Conservation (phyloP, 2,329 filamentous ascomycete species). For the Colletotrichum falcatum region DNA sequence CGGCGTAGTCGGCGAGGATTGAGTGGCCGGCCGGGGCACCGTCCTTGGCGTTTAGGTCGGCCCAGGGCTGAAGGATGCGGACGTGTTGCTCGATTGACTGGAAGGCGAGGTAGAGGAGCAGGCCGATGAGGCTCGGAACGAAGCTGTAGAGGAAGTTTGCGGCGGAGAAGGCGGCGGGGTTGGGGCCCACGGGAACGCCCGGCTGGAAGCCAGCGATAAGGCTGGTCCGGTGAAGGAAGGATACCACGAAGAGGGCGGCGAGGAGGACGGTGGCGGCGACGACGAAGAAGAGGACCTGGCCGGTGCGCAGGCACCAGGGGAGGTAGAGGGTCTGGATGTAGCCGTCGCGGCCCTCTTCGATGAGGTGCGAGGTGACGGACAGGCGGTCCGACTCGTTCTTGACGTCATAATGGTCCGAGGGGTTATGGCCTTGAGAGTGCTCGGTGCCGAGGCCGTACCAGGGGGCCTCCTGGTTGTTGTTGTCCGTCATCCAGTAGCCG, state of each 20-base stretch:
- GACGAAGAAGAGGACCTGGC: conserved; percentile 74
- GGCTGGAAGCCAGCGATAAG: conserved; percentile 80
- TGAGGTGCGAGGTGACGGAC: conserved; percentile 45
- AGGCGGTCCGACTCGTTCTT: conserved; percentile 45
- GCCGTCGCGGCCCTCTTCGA: conserved; percentile 57
- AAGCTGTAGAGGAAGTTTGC: conserved; percentile 91
- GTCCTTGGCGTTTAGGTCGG: conserved; percentile 66
- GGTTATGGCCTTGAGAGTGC: conserved; percentile 51
- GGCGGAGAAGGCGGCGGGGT: conserved; percentile 77
- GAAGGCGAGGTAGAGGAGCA: conserved; percentile 74
- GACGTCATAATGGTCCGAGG: conserved; percentile 40
- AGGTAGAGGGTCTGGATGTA: conserved; percentile 71
- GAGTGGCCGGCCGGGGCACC: conserved; percentile 73
- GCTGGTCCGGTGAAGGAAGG: conserved; percentile 77
- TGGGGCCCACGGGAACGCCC: conserved; percentile 69
- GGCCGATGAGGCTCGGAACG: conserved; percentile 75
- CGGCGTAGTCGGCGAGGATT: conserved; percentile 77
- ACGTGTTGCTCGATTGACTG: conserved; percentile 75
- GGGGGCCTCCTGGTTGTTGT: conserved; percentile 69
- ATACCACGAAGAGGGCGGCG: conserved; percentile 79
- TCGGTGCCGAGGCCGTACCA: conserved; percentile 82
- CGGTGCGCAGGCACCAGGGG: conserved; percentile 80
- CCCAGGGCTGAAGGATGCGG: conserved; percentile 77
- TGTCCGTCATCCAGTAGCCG: conserved; percentile 86
- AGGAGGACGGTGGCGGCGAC: conserved; percentile 71